These are phyloP conservation scores for Myxozyma geophila DNA, from an alignment of 805 yeast genomes.

Conservation along the genomic window DNA sequence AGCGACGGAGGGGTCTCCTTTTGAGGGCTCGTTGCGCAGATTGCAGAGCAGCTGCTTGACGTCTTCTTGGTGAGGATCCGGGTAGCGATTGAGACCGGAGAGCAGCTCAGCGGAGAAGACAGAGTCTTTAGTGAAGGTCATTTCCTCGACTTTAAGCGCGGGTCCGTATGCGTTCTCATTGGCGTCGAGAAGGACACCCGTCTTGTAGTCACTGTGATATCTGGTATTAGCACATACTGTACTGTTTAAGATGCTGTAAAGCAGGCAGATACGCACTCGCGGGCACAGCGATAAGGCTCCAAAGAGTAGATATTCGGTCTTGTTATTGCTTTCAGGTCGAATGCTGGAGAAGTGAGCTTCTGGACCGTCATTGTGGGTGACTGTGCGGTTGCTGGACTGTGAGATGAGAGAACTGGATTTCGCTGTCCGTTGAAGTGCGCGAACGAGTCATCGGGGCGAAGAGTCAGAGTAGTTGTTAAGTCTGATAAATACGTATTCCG, in stretches of 20 bases:
- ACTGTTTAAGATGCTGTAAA: background rate
- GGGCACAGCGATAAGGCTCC: slow-evolving; percentile 94
- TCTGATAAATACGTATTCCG: slow-evolving; percentile 8
- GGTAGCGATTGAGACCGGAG: slow-evolving; percentile 82
- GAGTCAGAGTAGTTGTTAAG: background rate
- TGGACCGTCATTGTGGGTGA: slow-evolving; percentile 24
- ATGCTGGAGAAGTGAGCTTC: slow-evolving; percentile 32
- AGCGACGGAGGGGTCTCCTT: slow-evolving; percentile 37
- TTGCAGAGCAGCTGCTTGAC: slow-evolving; percentile 73
- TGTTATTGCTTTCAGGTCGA: slow-evolving; percentile 53
- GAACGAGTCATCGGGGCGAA: too few relatives aligned
- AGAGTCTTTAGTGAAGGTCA: slow-evolving; percentile 1
- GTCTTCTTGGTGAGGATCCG: slow-evolving; percentile 90
- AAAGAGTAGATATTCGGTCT: slow-evolving; percentile 83
- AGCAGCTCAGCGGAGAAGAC: slow-evolving; percentile 52
- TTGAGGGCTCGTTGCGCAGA: slow-evolving; percentile 65
- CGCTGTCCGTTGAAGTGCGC: too few relatives aligned
- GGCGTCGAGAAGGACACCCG: slow-evolving; percentile 89
- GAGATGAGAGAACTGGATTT: background rate
- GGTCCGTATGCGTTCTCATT: slow-evolving; percentile 96
- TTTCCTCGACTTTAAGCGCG: slow-evolving; percentile 49
- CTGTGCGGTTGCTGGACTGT: background rate
- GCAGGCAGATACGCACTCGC: slow-evolving; percentile 59
- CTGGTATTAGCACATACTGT: background rate
- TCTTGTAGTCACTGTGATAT: slow-evolving; percentile 66